Evolutionary conservation across 2,329 filamentous ascomycete genomes (phyloP).

Genomic region (Grosmannia clavigera): DNA sequence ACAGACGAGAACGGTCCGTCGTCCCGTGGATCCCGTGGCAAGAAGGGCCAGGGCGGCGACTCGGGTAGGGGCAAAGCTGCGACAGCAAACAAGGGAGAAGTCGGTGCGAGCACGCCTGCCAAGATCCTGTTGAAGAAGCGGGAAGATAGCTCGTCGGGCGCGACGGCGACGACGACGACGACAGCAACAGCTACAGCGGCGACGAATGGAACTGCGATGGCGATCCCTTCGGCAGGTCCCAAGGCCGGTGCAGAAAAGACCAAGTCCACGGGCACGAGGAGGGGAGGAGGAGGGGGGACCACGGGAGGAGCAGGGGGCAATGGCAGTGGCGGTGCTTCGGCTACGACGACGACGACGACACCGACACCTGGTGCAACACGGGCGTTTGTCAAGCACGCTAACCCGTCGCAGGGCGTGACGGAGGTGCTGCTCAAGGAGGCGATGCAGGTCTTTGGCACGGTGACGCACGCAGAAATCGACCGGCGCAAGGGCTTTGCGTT

Average conservation of each 20-base stretch:
- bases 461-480: conserved; percentile 80
- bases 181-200: conserved; percentile 13
- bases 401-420: conserved; percentile 83
- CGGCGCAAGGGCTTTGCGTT: conserved; percentile 92
- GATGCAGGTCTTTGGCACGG: conserved; percentile 59
- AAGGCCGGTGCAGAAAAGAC: background rate
- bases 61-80: conserved; percentile 15
- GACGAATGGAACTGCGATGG: conserved; percentile 6
- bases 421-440: conserved; percentile 66
- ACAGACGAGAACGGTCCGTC: background rate
- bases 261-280: too few species aligned
- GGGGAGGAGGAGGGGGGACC: too few species aligned
- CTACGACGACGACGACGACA: conserved; percentile 9
- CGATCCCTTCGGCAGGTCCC: conserved; percentile 3
- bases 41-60: conserved; percentile 7
- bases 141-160: conserved; percentile 15
- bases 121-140: conserved; percentile 27
- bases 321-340: conserved; percentile 5
- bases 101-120: conserved; percentile 14
- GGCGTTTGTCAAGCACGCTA: conserved; percentile 71
- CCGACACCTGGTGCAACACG: conserved; percentile 40
- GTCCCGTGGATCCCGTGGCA: conserved; percentile 9
- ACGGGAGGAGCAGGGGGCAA: too few species aligned
- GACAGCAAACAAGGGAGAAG: conserved; percentile 15
- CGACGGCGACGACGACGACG: conserved; percentile 10